Percentiles rank a stretch among this genome's conserved stretches.
Conservation (phyloP, 2,329 filamentous ascomycete species). For the Xylaria sp. region DNA sequence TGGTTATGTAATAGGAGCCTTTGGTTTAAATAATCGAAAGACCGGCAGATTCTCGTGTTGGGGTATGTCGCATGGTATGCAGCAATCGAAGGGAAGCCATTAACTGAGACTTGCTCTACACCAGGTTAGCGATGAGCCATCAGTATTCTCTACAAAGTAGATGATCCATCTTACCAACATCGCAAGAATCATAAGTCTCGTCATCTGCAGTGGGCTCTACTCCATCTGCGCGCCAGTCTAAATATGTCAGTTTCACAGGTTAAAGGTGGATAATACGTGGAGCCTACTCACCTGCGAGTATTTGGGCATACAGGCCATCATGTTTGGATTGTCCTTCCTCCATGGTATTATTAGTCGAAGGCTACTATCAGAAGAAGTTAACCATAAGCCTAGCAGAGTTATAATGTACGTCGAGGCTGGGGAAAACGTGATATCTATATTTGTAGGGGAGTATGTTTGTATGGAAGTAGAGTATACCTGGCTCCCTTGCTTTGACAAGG, state of each 20-base stretch:
- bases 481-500: no score
- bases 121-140: background rate
- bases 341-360: background rate
- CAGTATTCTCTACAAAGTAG: background rate
- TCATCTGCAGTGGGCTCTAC: background rate
- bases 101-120: slow-evolving; percentile 9
- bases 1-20: background rate
- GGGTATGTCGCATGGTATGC: slow-evolving; percentile 22
- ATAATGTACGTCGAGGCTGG: no score
- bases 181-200: slow-evolving; percentile 19
- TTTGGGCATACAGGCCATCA: slow-evolving; percentile 24
- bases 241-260: background rate
- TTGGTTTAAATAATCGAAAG: slow-evolving; percentile 13
- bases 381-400: no score
- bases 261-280: background rate
- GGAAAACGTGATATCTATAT: no score
- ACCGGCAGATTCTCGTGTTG: slow-evolving; percentile 19
- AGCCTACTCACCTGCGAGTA: slow-evolving; percentile 5
- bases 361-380: background rate
- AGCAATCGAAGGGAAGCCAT: slow-evolving; percentile 20
- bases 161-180: slow-evolving; percentile 16
- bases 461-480: no score
- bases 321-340: background rate
- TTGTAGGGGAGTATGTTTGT: no score
- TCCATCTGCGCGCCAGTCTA: slow-evolving; percentile 21